These are phyloP conservation scores for Sergeia podlipaevii DNA, from an alignment of 208 protist species.

Conservation along the genomic window DNA sequence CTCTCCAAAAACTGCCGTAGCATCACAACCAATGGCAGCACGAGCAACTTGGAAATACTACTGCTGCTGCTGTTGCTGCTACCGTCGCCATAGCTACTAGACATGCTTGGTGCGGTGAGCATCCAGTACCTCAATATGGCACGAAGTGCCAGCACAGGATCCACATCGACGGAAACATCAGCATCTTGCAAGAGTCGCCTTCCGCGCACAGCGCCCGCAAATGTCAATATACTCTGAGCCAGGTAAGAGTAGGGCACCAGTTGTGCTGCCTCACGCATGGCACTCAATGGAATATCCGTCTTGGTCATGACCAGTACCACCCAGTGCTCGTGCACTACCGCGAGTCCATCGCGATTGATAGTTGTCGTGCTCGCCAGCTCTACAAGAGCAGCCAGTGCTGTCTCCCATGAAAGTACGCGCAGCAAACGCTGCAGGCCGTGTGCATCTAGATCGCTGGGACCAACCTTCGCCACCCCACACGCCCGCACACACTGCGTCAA, in stretches of 20 bases:
- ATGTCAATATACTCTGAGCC: neutral
- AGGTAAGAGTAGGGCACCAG: neutral
- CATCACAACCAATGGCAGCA: no score
- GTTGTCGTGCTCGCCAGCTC: constrained; percentile 14
- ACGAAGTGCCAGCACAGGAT: no score
- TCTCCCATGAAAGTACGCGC: constrained; percentile 29
- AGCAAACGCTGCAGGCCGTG: constrained; percentile 69
- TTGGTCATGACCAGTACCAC: constrained; percentile 1
- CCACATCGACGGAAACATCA: no score
- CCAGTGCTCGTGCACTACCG: constrained; percentile 58
- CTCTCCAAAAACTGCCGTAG: no score
- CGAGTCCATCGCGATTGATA: constrained; percentile 7
- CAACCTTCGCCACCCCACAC: constrained; percentile 19
- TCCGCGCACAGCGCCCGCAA: no score
- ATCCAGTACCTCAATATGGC: no score
- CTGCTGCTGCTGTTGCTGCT: no score
- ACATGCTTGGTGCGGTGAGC: no score
- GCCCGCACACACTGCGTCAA: constrained; percentile 43
- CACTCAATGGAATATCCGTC: neutral
- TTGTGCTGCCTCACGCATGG: neutral
- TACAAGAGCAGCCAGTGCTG: constrained; percentile 14
- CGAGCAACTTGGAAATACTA: no score
- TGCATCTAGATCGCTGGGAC: constrained; percentile 51
- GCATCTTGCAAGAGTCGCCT: no score
- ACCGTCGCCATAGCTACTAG: no score